These are phyloP conservation scores for Exobasidium rhododendri DNA, from an alignment of 1,284 basidiomycete species.

Conservation along the genomic window DNA sequence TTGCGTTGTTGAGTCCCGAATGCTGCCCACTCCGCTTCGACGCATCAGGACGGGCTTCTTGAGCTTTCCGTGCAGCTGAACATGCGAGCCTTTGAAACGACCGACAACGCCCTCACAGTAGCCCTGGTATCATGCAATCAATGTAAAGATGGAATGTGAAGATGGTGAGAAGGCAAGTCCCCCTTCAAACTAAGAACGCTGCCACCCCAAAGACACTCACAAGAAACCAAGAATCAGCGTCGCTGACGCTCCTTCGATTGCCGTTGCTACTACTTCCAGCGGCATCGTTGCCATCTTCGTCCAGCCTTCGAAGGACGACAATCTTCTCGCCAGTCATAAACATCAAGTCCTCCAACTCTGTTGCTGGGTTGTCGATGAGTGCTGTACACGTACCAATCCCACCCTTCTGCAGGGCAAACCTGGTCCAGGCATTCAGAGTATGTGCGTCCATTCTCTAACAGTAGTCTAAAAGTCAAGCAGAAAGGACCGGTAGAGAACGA, in stretches of 20 bases:
- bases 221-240: constrained; percentile 22
- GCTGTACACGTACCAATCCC: constrained; percentile 52
- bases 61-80: constrained; percentile 70
- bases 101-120: constrained; percentile 90
- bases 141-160: not conserved
- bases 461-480: not conserved
- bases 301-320: constrained; percentile 44
- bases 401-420: constrained; percentile 52
- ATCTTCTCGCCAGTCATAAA: constrained; percentile 52
- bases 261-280: not conserved
- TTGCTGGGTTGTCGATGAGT: constrained; percentile 44
- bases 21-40: constrained; percentile 38
- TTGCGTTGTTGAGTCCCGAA: constrained; percentile 38
- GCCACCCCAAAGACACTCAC: too few species aligned
- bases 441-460: constrained; percentile 47
- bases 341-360: constrained; percentile 46
- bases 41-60: constrained; percentile 67
- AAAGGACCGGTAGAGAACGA: not conserved
- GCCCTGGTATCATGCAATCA: too few species aligned
- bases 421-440: constrained; percentile 52
- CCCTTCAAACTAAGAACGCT: not conserved
- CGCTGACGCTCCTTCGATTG: constrained; percentile 11
- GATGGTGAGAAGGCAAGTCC: not conserved
- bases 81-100: constrained; percentile 67
- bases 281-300: constrained; percentile 28